These are phyloP conservation scores for Laburnicola sp. DNA, from an alignment of 2,329 filamentous ascomycete species.

Conservation along the genomic window DNA sequence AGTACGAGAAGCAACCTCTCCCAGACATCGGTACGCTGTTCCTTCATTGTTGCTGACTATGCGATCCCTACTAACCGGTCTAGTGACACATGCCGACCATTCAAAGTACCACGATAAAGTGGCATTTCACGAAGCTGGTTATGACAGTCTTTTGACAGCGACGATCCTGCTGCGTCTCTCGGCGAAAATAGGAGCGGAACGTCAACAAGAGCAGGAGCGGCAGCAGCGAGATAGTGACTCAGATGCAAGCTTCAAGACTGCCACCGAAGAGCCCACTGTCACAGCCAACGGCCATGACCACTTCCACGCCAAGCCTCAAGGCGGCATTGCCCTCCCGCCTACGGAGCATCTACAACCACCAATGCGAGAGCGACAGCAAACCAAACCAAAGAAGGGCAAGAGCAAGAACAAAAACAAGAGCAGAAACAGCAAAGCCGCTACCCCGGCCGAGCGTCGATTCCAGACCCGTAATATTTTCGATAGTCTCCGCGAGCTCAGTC, in stretches of 20 bases:
- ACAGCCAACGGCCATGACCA: slow-evolving; percentile 22
- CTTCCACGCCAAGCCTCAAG: slow-evolving; percentile 13
- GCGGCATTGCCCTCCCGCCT: slow-evolving; percentile 22
- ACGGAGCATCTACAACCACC: slow-evolving; percentile 6
- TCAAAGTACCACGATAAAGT: slow-evolving; percentile 47
- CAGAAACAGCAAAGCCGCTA: slow-evolving; percentile 1
- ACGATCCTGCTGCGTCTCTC: slow-evolving; percentile 61
- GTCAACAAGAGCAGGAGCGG: slow-evolving; percentile 33
- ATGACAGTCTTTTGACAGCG: slow-evolving; percentile 64
- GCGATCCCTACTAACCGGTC: background rate
- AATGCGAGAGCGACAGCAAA: background rate
- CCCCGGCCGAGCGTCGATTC: slow-evolving; percentile 17
- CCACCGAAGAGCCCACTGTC: slow-evolving; percentile 14
- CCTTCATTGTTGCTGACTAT: background rate
- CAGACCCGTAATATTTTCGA: slow-evolving; percentile 35
- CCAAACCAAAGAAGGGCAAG: slow-evolving; percentile 18
- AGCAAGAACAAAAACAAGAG: slow-evolving; percentile 20
- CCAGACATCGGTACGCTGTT: slow-evolving; percentile 47
- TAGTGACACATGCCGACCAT: slow-evolving; percentile 31
- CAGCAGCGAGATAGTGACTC: slow-evolving; percentile 15
- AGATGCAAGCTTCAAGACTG: slow-evolving; percentile 12
- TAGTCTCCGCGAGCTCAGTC: slow-evolving; percentile 15
- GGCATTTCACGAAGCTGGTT: slow-evolving; percentile 64
- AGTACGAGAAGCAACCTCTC: slow-evolving; percentile 45
- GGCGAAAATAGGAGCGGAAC: slow-evolving; percentile 40